Evolutionary conservation across 768 basidiomycete genomes (phyloP).

Genomic region (Scleroderma citrinum): DNA sequence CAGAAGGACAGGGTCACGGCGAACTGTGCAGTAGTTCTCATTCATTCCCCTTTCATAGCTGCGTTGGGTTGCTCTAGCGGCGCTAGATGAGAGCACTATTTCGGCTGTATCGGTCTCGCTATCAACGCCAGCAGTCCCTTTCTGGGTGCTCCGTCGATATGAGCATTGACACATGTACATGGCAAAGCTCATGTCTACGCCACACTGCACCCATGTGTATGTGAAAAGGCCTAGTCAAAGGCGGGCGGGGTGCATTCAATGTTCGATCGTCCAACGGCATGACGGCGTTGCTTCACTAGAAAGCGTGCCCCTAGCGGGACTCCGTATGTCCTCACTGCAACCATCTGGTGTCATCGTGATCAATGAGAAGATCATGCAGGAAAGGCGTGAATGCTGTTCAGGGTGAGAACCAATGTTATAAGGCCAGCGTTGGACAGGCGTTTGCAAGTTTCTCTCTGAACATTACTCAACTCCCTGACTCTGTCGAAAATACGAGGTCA

Average conservation of each 20-base stretch:
- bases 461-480: not conserved
- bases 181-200: not conserved
- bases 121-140: not conserved
- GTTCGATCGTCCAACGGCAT: not conserved
- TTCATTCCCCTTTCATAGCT: not conserved
- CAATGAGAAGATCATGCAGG: not conserved
- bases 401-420: not conserved
- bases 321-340: not conserved
- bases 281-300: not conserved
- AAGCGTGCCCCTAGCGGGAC: not conserved
- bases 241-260: not conserved
- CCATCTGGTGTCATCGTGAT: not conserved
- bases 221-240: not conserved
- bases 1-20: not conserved
- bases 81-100: not conserved
- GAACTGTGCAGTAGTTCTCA: not conserved
- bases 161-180: not conserved
- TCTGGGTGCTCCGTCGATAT: not conserved
- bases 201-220: not conserved
- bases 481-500: not conserved
- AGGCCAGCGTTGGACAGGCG: not conserved
- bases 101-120: not conserved
- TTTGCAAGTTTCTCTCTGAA: not conserved
- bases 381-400: not conserved
- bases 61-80: not conserved